Conservation (phyloP, 139 green algal species). For the Auxenochlorella pyrenoidosa region DNA sequence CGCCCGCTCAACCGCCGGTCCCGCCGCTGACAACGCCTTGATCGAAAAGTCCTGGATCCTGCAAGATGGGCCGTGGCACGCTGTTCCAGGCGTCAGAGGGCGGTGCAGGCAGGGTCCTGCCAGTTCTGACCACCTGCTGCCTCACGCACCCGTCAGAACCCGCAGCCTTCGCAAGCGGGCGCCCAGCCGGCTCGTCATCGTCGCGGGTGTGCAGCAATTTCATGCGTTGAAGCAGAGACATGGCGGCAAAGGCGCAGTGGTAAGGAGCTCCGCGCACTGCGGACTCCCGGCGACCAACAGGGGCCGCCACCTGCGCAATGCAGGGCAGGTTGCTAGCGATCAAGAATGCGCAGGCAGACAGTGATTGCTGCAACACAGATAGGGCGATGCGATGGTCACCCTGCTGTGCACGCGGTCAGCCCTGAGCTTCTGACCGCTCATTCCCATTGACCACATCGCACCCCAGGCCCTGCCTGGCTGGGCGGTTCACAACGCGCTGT, state of each 20-base stretch:
- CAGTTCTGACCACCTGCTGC: background rate
- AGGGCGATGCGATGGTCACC: no score
- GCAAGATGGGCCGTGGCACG: background rate
- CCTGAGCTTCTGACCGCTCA: no score
- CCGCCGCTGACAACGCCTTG: background rate
- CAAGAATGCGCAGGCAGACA: no score
- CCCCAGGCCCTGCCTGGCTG: no score
- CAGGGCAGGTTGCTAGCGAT: no score
- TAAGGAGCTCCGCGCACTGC: no score
- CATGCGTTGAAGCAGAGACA: constrained; percentile 6
- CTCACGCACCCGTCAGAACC: background rate
- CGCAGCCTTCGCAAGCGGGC: background rate
- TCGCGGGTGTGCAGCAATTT: background rate
- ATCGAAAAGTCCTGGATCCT: constrained; percentile 7
- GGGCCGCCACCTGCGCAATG: no score
- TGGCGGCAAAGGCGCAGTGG: background rate
- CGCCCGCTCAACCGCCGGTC: background rate
- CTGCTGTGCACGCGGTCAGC: no score
- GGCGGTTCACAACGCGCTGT: no score
- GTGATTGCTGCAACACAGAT: no score
- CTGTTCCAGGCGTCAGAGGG: background rate
- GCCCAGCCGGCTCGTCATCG: background rate
- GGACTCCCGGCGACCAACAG: no score
- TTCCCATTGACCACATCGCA: no score
- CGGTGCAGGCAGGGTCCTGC: background rate